Evolutionary conservation across 306 rosid genomes (phyloP), one percentile per base, ranked within the genome.

Genomic region (Acacia acuminata): DNA sequence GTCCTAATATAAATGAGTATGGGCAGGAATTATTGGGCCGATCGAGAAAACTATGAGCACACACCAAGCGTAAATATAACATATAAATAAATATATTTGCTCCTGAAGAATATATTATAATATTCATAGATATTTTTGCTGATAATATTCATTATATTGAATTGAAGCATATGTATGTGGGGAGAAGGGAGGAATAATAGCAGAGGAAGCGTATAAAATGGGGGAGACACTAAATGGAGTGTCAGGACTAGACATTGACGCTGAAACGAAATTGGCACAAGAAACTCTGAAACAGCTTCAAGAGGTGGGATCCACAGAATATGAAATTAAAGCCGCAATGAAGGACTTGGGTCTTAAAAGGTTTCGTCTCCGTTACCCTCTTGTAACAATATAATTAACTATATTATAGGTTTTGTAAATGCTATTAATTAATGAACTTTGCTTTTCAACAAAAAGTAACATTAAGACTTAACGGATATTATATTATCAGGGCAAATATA

Each of bases 141-240:
- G 12, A 66, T 25, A 60, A 58, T 40, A 40, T 69, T 8, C 8
- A 25, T 38, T 40, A 5, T 11, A 25, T 19, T 66, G 32, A n/a
- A 42, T 44, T 73, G 27, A 38, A 91, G 93, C 94, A 27, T 91
- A 91, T 43, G 89, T 91, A 4, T 88, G 82, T 2, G 93, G 93
- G 3, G 95, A 91, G 73, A 83, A 38, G 53, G 88, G 25, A 9
- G 95, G 95, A 12, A 79, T 91, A 0, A 80, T 91, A 19, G 72
- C 71, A 0, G 95, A 91, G 73, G 84, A 61, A 16, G 88, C 89
- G 2, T 85, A 25, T 65, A 42, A 48, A 53, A 68, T 88, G 88
- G 92, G 93, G 10, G 87, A 63, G n/a, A 70, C 92, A 24, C 86
- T 91, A 1, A 91, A 91, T 73, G 90, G 89, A 45, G 47, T 45